Conservation (phyloP, 78 protist genomes). For the Trichosphaerium sp. region DNA sequence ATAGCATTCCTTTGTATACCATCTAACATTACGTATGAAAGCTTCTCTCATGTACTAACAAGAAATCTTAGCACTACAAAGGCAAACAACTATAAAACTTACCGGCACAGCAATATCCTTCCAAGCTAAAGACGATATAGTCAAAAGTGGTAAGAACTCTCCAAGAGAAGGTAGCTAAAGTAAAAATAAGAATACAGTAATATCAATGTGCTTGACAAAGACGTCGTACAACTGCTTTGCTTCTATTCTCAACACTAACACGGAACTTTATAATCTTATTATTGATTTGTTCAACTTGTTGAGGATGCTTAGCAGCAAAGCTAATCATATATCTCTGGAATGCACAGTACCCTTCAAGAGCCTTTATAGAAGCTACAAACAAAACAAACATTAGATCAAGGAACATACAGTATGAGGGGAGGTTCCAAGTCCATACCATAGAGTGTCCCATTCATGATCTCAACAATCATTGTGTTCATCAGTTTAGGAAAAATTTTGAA, state of each 20-base stretch:
- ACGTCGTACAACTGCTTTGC: conserved; percentile 25
- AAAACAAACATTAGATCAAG: neutral
- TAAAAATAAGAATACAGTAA: neutral
- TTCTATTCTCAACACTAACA: conserved; percentile 18
- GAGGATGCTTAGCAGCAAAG: conserved; percentile 23
- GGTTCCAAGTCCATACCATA: neutral
- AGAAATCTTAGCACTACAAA: neutral
- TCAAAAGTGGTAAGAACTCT: conserved; percentile 37
- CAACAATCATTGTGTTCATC: conserved; percentile 38
- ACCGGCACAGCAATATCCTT: conserved; percentile 18
- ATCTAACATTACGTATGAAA: neutral
- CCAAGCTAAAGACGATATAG: conserved; percentile 33
- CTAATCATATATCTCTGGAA: conserved; percentile 32
- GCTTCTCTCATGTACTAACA: neutral
- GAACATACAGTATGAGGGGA: neutral
- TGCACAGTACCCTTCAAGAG: conserved; percentile 39
- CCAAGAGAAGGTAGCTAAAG: conserved; percentile 22
- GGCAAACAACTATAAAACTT: neutral
- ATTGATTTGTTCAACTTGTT: conserved; percentile 12
- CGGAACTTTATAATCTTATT: conserved; percentile 22
- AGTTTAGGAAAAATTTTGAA: conserved; percentile 22
- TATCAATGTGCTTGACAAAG: neutral
- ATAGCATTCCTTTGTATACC: neutral
- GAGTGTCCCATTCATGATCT: conserved; percentile 33
- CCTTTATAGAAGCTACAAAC: conserved; percentile 14